Base-by-base conservation (phyloP, 2,329 filamentous ascomycete species). In the Fulvia fulva region DNA sequence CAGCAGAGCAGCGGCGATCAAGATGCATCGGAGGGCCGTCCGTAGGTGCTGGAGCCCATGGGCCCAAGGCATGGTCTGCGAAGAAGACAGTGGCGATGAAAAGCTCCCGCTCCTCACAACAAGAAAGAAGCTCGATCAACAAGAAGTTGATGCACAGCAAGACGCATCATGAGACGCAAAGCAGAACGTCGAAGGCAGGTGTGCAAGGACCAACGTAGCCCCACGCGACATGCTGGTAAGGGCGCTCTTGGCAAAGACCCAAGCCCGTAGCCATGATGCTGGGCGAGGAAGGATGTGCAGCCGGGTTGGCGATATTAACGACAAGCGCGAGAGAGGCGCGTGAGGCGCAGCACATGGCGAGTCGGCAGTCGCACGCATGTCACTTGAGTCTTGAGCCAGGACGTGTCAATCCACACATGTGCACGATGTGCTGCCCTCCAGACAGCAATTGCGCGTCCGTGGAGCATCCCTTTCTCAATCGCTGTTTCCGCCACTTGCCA, bases 41-140 rank as follows among this genome's bases (percentile, higher is more conserved):
- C 59, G 57, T 30, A 59, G 45, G 50, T 57, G 51, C 41, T 59
- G 52, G 46, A 51, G 37, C 51, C 56, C 54, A 23, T 22, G 53
- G 55, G 58, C 53, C 57, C 51, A 65, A 37, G 41, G 41, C 62
- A 64, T 64, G 30, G 46, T 60, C 21, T 43, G 28, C 16, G 23
- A 12, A 23, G n/a, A 21, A 11, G 54, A 28, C 8, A 53, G 28
- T 34, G 32, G 14, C 28, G 19, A 30, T 6, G 14, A 43, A 28
- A 37, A 4, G 37, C 37, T 21, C 14, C 51, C 34, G 28, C 45
- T 25, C 16, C 14, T 52, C 44, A 47, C 12, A n/a, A 32, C 47
- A 32, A 50, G 23, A 50, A 47, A 26, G 45, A 47, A 21, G 16
- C 21, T 28, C 11, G 26, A 21, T 14, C 12, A 50, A 50, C 2